Conservation (phyloP, 768 basidiomycete species). For the Cyathus striatus region DNA sequence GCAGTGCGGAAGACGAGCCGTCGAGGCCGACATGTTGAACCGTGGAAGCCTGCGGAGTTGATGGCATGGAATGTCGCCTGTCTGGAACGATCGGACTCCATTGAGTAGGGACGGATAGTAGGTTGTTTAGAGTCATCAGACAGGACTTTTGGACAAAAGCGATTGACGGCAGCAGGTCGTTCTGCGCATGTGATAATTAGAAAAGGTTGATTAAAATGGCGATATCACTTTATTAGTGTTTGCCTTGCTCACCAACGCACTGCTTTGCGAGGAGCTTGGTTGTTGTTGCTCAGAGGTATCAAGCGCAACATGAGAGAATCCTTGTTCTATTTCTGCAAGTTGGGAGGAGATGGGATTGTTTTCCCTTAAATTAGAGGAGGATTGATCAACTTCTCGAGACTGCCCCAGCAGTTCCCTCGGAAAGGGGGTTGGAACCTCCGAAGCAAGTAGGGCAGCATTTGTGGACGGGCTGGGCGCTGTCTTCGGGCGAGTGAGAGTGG, state of each 20-base stretch:
- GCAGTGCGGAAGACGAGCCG: constrained; percentile 48
- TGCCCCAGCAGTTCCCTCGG: constrained; percentile 27
- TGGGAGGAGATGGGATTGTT: too few species aligned
- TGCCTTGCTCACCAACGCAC: constrained; percentile 16
- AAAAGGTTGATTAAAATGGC: constrained; percentile 2
- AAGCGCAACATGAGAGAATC: too few species aligned
- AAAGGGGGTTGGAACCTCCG: constrained; percentile 35
- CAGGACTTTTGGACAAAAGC: constrained; percentile 69
- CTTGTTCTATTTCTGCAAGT: too few species aligned
- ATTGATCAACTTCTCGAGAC: constrained; percentile 2
- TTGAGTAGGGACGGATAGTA: constrained; percentile 47
- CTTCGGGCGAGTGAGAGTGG: constrained; percentile 33
- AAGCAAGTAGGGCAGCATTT: constrained; percentile 17
- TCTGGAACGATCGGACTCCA: constrained; percentile 57
- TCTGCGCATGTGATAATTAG: constrained; percentile 24
- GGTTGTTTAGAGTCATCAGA: constrained; percentile 65
- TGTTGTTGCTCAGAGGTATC: too few species aligned
- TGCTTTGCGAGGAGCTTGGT: constrained; percentile 6
- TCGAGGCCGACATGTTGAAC: constrained; percentile 21
- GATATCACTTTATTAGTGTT: too few species aligned
- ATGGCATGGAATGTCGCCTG: constrained; percentile 57
- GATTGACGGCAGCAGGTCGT: constrained; percentile 69
- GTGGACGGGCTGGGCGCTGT: constrained; percentile 14
- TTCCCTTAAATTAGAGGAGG: constrained; percentile 4
- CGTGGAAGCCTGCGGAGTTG: constrained; percentile 28